Evolutionary conservation across 306 rosid genomes (phyloP), one percentile per base, ranked within the genome.

Genomic region (Acacia acuminata): DNA sequence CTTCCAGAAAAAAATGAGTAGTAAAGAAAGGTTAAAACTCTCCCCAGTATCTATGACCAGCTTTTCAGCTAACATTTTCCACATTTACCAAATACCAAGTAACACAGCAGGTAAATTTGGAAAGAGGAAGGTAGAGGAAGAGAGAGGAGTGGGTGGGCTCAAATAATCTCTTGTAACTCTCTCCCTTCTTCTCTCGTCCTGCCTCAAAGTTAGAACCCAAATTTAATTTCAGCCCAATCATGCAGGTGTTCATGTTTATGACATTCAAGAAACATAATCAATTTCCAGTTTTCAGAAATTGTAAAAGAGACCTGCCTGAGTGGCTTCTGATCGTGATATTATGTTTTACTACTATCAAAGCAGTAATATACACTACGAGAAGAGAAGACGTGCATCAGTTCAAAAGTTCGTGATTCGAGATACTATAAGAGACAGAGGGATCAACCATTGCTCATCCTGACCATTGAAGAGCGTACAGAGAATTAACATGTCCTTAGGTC

Each of bases 241-340:
- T 75, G 68, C 72, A 68, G 65, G 66, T 8, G 25, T 22, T 38
- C 47, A 43, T 43, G 24, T 51, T 44, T 82, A 17, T 58, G 7
- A 24, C 79, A 82, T 71, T 71, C 50, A 82, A 78, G 77, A 51
- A 81, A 64, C 61, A 75, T 24, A 34, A 47, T 72, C 30, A 68
- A 56, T 71, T 19, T 40, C 43, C 66, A 79, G 30, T 38, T 68
- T 66, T 58, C 71, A n/a, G 50, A 22, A 55, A 76, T 69, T 73
- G 50, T 53, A 66, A 77, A 71, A 38, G 77, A 51, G 65, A 13
- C 45, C 56, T 15, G 30, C 53, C 65, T 73, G 58, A 78, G 61
- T 8, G 71, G 56, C 65, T 81, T 64, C 34, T 42, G 66, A 77
- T 68, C 34, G 47, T 17, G 32, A 84, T 51, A 65, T 24, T 70